Evolutionary conservation across 2,329 filamentous ascomycete genomes (phyloP), one percentile per base, ranked within the genome.

Genomic region (Ophiocordyceps camponoti-saundersi): DNA sequence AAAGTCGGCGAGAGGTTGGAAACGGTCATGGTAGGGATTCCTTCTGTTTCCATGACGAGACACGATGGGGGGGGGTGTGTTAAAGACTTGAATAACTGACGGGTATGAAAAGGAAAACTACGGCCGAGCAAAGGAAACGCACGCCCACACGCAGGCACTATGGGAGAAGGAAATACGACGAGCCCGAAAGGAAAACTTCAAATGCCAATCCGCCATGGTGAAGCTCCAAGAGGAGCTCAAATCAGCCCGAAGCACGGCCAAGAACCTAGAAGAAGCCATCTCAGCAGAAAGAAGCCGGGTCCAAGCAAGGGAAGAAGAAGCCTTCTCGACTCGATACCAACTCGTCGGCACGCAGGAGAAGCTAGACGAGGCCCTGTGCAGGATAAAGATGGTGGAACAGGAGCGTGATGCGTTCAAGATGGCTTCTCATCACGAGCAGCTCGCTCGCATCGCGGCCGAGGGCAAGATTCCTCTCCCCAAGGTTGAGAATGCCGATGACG

Each of bases 191-290:
- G 82, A 86, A 54, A 79, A 78, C 2, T 85, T 85, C 70, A 85
- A 85, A 57, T 73, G 76, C n/a, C 80, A 84, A 53, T 84, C 80
- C 3, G 63, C 67, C 12, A 71, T 80, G 30, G 75, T 85, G 54
- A 84, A 84, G 58, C 59, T 82, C n/a, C 80, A 85, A 58, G 82
- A 85, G 54, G 81, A 86, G 55, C 70, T 85, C 52, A 85, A 85
- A 58, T 65, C 75, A 0, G 66, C 74, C 46, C 73, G 79, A 42
- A 63, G 64, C 23, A 64, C 66, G n/a, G 63, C 71, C 45, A 77
- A 75, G 52, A 65, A 71, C 8, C 64, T 69, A 22, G 75, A 84
- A 51, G 72, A 78, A 45, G 69, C 69, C 48, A 64, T 86, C 13
- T 73, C 79, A 49, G 68, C 72, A 42, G 79, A 85, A 57, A 80